Evolutionary conservation across 345 rosid genomes (phyloP), one percentile per base, ranked within the genome.

Genomic region (Erucastrum elatum): DNA sequence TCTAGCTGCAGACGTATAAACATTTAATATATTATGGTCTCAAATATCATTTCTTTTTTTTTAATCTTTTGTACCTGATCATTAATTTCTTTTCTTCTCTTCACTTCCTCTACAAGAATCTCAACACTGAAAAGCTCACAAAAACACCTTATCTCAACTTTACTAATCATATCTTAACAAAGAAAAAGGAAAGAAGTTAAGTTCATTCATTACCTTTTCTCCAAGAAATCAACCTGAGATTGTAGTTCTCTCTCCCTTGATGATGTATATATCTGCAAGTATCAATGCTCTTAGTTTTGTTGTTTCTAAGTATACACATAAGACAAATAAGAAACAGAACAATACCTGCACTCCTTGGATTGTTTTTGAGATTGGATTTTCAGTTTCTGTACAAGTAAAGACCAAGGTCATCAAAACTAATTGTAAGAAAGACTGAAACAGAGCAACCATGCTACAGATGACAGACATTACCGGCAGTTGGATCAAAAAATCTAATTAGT

Each of bases 21-120:
- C 56, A 13, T 51, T 71, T 39, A 10, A 15, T 5, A 15, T 5
- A 8, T 8, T 26, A 41, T 39, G 16, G 29, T 59, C 74, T 59
- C 74, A 25, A 41, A 35, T 7, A 2, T 35, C 41, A 35, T 9
- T 35, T 35, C 9, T 0, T 35, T 34, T 35, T 34, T 35, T 35
- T 35, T 35, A 7, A 35, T 56, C 66, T 56, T 21, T 58, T 73
- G 16, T 77, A 83, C 98, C 98, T 90, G 91, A 15, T 71, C 74
- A 78, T 92, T 94, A 81, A 77, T 88, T 66, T 75, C 73, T 78
- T 84, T 89, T 64, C 76, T 92, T 87, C 82, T 84, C 83, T 90
- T 87, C 85, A 92, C 66, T 79, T 94, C 98, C 81, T 94, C 92
- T 21, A 77, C 80, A 75, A 94, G 83, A 83, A 84, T 86, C 78